Evolutionary conservation across 1,139 yeast species (phyloP), one percentile per base, ranked within the genome.

Genomic region (Taphrina communis): DNA sequence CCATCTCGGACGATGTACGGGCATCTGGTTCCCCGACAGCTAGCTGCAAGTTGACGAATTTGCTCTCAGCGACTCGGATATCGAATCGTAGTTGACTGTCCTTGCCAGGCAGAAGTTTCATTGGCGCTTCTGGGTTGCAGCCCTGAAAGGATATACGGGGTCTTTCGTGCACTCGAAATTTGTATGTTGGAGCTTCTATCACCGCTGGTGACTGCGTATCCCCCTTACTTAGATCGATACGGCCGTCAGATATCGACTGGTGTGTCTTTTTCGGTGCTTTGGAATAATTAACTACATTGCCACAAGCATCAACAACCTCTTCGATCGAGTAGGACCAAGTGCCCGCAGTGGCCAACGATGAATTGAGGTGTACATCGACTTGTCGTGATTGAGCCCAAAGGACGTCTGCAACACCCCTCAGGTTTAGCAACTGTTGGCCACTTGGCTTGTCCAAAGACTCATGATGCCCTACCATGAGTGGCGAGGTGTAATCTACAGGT

Each of bases 281-380:
- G 68, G 65, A 73, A 39, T 21, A 69, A 57, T 41, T 44, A 69
- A 86, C 84, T 1, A 79, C 73, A 74, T 90, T 90, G 0, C 97
- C 97, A 71, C 90, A 81, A 0, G 88, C 89, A 77, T 93, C 97
- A 9, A 83, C 82, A 6, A 92, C 83, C 71, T 85, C 86, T 57
- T 86, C 84, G 56, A 93, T 82, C 65, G 85, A 85, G 75, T 89
- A 91, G 50, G 85, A 82, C 76, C 90, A 83, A 25, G 79, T 80
- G 14, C 96, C 96, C 6, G 85, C 79, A 25, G 81, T 79, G 14
- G 81, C 80, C 48, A 85, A 75, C 11, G 80, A 78, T n/a, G 83
- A 79, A 67, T 84, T 85, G 69, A 86, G 75, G 35, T 83, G 83
- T 39, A 86, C 82, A 19, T 81, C 80, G 12, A 86, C 83, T 1